Base-by-base conservation (phyloP, 306 rosid species). In the Morella rubra region DNA sequence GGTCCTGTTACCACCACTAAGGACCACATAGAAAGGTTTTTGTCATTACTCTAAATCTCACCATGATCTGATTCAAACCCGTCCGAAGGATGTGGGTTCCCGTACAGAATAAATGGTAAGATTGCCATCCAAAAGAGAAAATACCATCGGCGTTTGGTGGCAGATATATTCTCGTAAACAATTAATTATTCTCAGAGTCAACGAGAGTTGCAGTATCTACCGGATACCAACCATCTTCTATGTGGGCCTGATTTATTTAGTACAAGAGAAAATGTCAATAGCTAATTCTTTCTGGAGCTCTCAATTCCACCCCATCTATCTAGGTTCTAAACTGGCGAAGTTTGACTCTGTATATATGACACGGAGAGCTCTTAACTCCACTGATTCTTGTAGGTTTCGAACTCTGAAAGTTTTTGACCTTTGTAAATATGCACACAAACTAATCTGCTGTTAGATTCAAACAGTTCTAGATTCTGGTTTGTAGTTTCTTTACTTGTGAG, bases 11-110 rank as follows among this genome's bases (percentile, higher is more conserved):
- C 81, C 59, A 49, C 81, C 59, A 70, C 52, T 81, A 61, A 62
- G 47, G 64, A 47, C 55, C 41, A 53, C 69, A 45, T 42, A 9
- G 67, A 40, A 72, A 12, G 14, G 16, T 46, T 81, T 72, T 59
- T 74, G 67, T 61, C 67, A 78, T 70, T 64, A 62, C 61, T 60
- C 59, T 51, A 60, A 76, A 6, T 50, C 67, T 75, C 22, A 66
- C 44, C 68, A 22, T 80, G 56, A 72, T 73, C 50, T 12, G 71
- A 75, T 50, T 71, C n/a, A 71, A 71, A 74, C 80, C 71, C 84
- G 73, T 87, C 89, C 90, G 73, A 90, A 90, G 91, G 94, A 77
- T 81, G 86, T 70, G 82, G 80, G 69, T 85, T 85, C 79, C 76
- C 84, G 82, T 87, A 90, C 87, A 85, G 79, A 79, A 90, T 79